Base-by-base conservation (phyloP, 2,329 filamentous ascomycete genomes). In the Ophiostoma himal-ulmi region DNA sequence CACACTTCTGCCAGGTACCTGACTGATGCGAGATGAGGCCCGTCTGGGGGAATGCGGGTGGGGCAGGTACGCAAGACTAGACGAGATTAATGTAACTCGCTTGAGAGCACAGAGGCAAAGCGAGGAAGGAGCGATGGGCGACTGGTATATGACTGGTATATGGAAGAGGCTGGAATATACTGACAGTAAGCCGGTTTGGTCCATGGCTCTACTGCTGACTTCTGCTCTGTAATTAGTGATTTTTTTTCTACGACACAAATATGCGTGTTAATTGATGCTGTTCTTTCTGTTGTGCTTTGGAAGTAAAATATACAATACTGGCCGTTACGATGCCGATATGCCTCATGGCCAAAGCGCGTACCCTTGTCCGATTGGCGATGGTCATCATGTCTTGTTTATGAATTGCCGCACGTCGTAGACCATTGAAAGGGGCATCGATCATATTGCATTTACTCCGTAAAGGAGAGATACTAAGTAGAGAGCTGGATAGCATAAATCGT, bases 81-180 rank as follows among this genome's bases (percentile, higher is more conserved):
- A 73, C 73, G 75, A 75, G 72, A 76, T 74, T 72, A 74, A 77
- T 72, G 77, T 77, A 75, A 72, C 76, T 75, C 62, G 64, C 13
- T 68, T 60, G 62, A 13, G 8, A 37, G 13, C 11, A 30, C 5
- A 44, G n/a, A 17, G 30, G 30, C 30, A 30, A 30, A 30, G 30
- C 30, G 30, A 30, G 30, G 22, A 20, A 36, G n/a, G 44, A 48
- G 66, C 6, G 22, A n/a, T 30, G 54, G n/a, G 20, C 20, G n/a
- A 30, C 30, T 30, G 30, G 30, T 30, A 44, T 44, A 30, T 30
- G 30, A 13, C 39, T 44, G 39, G 39, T 13, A 44, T 44, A 39
- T 8, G 37, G 37, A 39, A 10, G 37, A 39, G 3, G 52, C n/a
- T 57, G 52, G 7, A 57, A 57, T 54, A 26, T 54, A 54, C 17